Percentiles rank a stretch among this genome's conserved stretches.
These are phyloP conservation scores for Tricholoma matsutake DNA, from an alignment of 768 basidiomycete genomes.

Conservation along the genomic window DNA sequence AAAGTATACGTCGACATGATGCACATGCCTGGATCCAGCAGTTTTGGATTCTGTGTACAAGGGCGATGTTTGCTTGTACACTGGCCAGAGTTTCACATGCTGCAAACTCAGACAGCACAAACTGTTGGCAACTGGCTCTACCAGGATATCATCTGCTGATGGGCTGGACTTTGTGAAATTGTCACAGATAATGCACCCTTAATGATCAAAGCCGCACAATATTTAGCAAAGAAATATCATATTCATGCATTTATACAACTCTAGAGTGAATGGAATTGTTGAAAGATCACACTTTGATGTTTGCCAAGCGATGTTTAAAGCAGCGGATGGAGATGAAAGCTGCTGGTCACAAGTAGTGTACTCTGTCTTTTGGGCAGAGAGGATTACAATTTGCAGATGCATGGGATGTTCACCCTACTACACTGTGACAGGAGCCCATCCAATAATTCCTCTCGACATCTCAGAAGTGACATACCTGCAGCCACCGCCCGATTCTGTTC, in stretches of 20 bases:
- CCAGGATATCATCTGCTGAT: constrained; percentile 33
- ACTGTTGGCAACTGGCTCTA: constrained; percentile 25
- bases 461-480: too few species aligned
- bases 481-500: too few species aligned
- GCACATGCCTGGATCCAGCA: constrained; percentile 33
- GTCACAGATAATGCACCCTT: constrained; percentile 40
- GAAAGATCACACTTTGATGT: constrained; percentile 26
- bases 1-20: constrained; percentile 38
- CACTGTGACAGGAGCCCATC: too few species aligned
- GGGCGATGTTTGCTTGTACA: constrained; percentile 19
- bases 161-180: constrained; percentile 36
- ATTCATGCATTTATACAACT: constrained; percentile 37
- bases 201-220: constrained; percentile 7
- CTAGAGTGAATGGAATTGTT: constrained; percentile 28
- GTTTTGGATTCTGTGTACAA: constrained; percentile 23
- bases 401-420: too few species aligned
- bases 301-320: constrained; percentile 32
- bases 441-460: too few species aligned
- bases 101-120: too few species aligned
- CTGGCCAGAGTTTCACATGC: constrained; percentile 17
- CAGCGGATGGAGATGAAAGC: constrained; percentile 23
- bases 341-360: constrained; percentile 27
- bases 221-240: neutral
- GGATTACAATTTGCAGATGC: constrained; percentile 26
- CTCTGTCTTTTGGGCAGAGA: constrained; percentile 35